phyloP scores from a whole-genome alignment of 441 rosid genomes.

The Gossypium gossypioides region DNA sequence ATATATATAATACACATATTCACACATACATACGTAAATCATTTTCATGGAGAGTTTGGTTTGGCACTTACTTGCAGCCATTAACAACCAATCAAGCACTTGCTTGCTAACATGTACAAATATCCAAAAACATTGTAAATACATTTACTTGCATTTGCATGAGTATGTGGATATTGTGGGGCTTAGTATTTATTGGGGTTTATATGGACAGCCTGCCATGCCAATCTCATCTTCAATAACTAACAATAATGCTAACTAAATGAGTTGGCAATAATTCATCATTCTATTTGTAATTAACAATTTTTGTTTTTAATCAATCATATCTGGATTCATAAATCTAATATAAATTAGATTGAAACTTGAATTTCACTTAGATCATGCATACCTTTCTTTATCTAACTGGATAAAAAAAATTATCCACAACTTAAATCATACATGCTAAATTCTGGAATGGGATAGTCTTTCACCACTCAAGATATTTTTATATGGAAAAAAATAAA shows the following conservation, averaged over 20 bases:
- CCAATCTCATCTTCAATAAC: not conserved
- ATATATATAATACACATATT: no score
- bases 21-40: no score
- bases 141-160: not conserved
- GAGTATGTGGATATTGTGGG: slow-evolving; percentile 25
- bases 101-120: not conserved
- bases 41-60: not conserved
- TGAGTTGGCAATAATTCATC: not conserved
- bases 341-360: no score
- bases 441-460: not conserved
- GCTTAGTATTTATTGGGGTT: not conserved
- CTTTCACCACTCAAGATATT: not conserved
- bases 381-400: no score
- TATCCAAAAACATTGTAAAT: slow-evolving; percentile 15
- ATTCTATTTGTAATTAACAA: not conserved
- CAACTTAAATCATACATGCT: not conserved
- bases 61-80: slow-evolving; percentile 29
- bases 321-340: no score
- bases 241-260: not conserved
- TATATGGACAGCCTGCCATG: not conserved
- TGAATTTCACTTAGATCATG: no score
- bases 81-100: slow-evolving; percentile 29
- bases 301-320: no score
- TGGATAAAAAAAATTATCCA: no score
- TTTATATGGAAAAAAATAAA: not conserved